phyloP scores from a whole-genome alignment of 345 rosid species.

The Populus pruinosa region DNA sequence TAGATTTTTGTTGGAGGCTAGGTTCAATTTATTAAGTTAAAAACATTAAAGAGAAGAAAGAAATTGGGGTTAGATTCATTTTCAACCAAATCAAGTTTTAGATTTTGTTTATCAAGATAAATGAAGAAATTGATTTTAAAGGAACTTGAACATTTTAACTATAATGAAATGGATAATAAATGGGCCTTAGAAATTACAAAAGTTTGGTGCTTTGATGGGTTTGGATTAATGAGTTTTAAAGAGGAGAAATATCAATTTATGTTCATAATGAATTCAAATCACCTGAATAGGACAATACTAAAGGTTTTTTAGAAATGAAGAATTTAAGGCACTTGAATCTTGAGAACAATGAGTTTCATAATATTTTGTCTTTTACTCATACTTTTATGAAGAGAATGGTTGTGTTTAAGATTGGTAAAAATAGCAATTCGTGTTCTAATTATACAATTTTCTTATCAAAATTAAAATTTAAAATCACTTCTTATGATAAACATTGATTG shows the following conservation, averaged over 20 bases:
- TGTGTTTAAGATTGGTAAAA: conserved; percentile 72
- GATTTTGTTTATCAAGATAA: no score
- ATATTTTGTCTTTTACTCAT: conserved; percentile 74
- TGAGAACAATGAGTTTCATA: conserved; percentile 62
- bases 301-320: conserved; percentile 63
- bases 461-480: conserved; percentile 74
- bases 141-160: no score
- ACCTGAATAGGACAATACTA: conserved; percentile 84
- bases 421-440: conserved; percentile 69
- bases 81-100: no score
- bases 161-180: no score
- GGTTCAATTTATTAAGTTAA: no score
- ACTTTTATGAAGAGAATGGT: conserved; percentile 54
- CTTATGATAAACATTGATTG: conserved; percentile 81
- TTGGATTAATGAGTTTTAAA: no score
- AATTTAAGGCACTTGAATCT: conserved; percentile 63
- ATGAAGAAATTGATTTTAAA: accelerated
- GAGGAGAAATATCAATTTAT: conserved; percentile 9
- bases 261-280: conserved; percentile 81
- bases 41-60: no score
- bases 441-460: conserved; percentile 59
- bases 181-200: no score
- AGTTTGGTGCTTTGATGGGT: no score
- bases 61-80: no score
- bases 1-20: no score